These are phyloP conservation scores for Pochonia chlamydosporia DNA, from an alignment of 2,329 filamentous ascomycete species.

Conservation along the genomic window DNA sequence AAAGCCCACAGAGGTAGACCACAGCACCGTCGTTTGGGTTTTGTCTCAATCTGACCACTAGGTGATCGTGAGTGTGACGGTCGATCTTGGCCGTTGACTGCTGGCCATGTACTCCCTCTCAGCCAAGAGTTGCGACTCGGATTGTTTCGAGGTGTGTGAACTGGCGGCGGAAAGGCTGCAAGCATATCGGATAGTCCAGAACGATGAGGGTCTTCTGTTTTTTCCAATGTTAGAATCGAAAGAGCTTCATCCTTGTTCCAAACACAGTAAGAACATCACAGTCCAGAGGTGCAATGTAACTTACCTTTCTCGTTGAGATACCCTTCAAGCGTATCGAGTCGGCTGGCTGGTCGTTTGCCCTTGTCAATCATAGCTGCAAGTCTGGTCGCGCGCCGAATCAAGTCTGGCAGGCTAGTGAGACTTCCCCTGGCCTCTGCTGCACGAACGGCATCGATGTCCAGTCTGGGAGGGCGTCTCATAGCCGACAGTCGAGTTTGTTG, in stretches of 20 bases:
- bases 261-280: too few relatives aligned
- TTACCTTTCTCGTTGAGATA: constrained; percentile 40
- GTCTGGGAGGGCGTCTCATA: constrained; percentile 60
- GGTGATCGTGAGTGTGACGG: constrained; percentile 7
- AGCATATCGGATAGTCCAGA: constrained; percentile 60
- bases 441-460: constrained; percentile 78
- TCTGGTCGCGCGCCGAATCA: constrained; percentile 82
- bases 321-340: constrained; percentile 47
- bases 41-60: constrained; percentile 16
- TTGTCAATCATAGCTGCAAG: constrained; percentile 84
- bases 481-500: constrained; percentile 44
- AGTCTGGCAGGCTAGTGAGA: constrained; percentile 83
- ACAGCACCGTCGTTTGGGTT: constrained; percentile 60
- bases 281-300: too few relatives aligned
- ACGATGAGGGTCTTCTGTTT: constrained; percentile 37
- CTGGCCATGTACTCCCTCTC: constrained; percentile 42
- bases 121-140: constrained; percentile 43
- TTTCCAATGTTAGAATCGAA: constrained; percentile 5
- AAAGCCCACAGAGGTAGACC: constrained; percentile 79
- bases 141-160: constrained; percentile 35
- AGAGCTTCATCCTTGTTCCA: not conserved
- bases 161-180: constrained; percentile 58
- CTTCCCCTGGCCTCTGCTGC: constrained; percentile 81
- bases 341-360: constrained; percentile 60
- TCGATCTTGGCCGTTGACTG: constrained; percentile 25